These are phyloP conservation scores for Rhizoclosmatium globosum DNA, from an alignment of 192 early-diverging fungal species.

Conservation along the genomic window DNA sequence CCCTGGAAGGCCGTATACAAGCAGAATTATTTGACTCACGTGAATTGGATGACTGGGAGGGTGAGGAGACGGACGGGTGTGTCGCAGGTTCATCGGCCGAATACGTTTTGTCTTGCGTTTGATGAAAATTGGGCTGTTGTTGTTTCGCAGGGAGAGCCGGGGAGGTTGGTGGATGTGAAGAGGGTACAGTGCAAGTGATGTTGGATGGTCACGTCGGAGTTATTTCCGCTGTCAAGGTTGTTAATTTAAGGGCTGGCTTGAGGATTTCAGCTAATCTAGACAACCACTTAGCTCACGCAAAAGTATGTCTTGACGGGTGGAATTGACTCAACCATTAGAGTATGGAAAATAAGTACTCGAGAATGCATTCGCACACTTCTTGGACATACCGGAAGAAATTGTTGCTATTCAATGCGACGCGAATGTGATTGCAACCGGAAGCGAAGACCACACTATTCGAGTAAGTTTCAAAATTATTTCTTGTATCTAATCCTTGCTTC, in stretches of 20 bases:
- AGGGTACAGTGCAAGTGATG: slow-evolving; percentile 36
- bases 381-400: slow-evolving; percentile 52
- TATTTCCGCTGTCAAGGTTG: slow-evolving; percentile 55
- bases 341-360: slow-evolving; percentile 48
- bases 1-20: slow-evolving; percentile 57
- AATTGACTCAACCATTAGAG: slow-evolving; percentile 48
- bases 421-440: slow-evolving; percentile 45
- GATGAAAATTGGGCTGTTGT: slow-evolving; percentile 56
- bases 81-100: background rate
- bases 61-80: slow-evolving; percentile 16
- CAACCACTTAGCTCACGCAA: slow-evolving; percentile 30
- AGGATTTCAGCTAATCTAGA: background rate
- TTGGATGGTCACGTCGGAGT: slow-evolving; percentile 49
- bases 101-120: slow-evolving; percentile 50
- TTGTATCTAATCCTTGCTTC: background rate
- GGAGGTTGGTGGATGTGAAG: slow-evolving; percentile 52
- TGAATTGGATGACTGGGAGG: slow-evolving; percentile 49
- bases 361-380: slow-evolving; percentile 39
- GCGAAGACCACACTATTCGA: slow-evolving; percentile 54
- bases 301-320: slow-evolving; percentile 50
- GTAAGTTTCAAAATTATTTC: slow-evolving; percentile 24
- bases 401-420: slow-evolving; percentile 39
- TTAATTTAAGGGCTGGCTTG: slow-evolving; percentile 18
- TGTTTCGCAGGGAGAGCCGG: slow-evolving; percentile 41
- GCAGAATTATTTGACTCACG: slow-evolving; percentile 52